These are phyloP conservation scores for Cordyceps pruinosa DNA, from an alignment of 2,329 filamentous ascomycete species.

Conservation along the genomic window DNA sequence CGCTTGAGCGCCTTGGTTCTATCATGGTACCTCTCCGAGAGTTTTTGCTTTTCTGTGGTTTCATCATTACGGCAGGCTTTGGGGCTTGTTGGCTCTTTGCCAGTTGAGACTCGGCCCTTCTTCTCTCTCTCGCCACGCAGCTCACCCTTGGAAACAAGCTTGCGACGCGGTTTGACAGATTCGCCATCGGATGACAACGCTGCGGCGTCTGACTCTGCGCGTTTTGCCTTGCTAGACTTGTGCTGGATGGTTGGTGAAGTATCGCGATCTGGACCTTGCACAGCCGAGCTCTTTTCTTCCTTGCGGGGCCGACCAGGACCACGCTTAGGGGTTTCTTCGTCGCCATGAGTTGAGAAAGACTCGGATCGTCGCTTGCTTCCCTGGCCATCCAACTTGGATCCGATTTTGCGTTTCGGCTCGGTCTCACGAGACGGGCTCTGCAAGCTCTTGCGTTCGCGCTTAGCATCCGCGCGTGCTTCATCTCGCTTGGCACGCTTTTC, in stretches of 20 bases:
- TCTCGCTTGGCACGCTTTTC: constrained; percentile 35
- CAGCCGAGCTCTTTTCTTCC: constrained; percentile 33
- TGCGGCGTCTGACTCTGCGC: constrained; percentile 47
- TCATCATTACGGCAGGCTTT: constrained; percentile 45
- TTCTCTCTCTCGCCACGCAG: constrained; percentile 53
- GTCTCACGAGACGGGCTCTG: constrained; percentile 43
- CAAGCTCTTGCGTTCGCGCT: constrained; percentile 42
- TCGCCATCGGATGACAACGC: constrained; percentile 51
- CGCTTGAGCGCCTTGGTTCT: constrained; percentile 54
- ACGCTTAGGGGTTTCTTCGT: constrained; percentile 45
- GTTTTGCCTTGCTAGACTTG: constrained; percentile 46
- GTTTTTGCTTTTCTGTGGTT: constrained; percentile 38
- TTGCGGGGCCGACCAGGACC: constrained; percentile 48
- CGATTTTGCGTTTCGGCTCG: constrained; percentile 38
- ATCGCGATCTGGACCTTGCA: constrained; percentile 46
- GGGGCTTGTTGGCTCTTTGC: constrained; percentile 49
- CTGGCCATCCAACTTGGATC: constrained; percentile 34
- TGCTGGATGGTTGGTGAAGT: constrained; percentile 39
- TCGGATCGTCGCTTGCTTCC: constrained; percentile 43
- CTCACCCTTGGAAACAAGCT: constrained; percentile 57
- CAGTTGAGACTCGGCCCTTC: constrained; percentile 43
- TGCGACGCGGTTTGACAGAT: constrained; percentile 51
- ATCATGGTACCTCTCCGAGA: constrained; percentile 51
- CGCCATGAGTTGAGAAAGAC: constrained; percentile 35
- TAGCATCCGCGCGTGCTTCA: constrained; percentile 39